Conservation (phyloP, 352 stramenopile species). For the Phytophthora pisi region DNA sequence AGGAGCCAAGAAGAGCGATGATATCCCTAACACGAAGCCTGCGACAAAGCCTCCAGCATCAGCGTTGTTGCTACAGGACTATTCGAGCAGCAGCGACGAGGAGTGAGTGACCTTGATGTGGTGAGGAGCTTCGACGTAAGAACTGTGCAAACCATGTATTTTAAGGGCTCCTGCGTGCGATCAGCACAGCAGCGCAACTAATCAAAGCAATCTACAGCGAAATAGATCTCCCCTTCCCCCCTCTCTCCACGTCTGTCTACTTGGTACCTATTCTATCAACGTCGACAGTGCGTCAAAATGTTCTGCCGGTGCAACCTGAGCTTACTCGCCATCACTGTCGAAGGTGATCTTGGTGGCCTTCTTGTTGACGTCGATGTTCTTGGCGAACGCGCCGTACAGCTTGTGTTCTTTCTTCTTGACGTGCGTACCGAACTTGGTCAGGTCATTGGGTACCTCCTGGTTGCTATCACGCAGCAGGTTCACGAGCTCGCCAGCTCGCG, state of each 20-base stretch:
- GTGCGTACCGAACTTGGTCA: conserved; percentile 98
- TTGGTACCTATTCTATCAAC: conserved; percentile 33
- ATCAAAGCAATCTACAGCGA: conserved; percentile 39
- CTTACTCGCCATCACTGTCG: conserved; percentile 74
- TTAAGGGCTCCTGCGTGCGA: conserved; percentile 9
- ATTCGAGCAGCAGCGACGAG: conserved; percentile 63
- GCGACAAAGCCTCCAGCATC: conserved; percentile 1
- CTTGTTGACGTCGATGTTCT: conserved; percentile 94
- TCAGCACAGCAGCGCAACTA: conserved; percentile 22
- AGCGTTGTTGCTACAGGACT: conserved; percentile 47
- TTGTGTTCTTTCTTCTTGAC: conserved; percentile 99
- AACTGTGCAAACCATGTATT: conserved; percentile 32
- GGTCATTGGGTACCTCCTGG: conserved; percentile 92
- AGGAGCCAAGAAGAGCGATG: neutral
- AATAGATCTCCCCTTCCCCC: conserved; percentile 9
- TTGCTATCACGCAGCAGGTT: conserved; percentile 96
- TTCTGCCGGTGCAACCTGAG: neutral
- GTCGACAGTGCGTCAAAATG: conserved; percentile 18
- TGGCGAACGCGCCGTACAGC: conserved; percentile 97
- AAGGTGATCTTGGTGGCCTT: conserved; percentile 99
- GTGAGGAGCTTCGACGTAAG: neutral
- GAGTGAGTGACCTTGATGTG: conserved; percentile 1
- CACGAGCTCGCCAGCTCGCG: conserved; percentile 95
- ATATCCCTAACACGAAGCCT: neutral
- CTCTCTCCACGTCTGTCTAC: conserved; percentile 8